phyloP scores from a whole-genome alignment of 2,329 filamentous ascomycete species.

The Aspergillus brasiliensis region DNA sequence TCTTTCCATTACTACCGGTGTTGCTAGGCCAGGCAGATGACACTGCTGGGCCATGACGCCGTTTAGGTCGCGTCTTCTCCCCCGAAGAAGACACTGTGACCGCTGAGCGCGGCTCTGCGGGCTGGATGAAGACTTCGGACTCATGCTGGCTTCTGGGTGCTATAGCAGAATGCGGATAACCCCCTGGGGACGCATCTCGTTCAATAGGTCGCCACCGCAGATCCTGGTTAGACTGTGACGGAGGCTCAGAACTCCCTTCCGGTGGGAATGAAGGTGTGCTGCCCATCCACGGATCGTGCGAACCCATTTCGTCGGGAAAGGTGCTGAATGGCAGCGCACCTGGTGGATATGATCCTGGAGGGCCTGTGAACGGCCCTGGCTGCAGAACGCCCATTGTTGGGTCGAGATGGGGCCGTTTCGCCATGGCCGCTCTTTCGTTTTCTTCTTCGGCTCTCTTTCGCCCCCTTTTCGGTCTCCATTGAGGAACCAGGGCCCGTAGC shows the following conservation, averaged over 20 bases:
- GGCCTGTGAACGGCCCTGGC: slow-evolving; percentile 41
- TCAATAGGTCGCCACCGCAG: slow-evolving; percentile 55
- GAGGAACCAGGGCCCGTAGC: slow-evolving; percentile 77
- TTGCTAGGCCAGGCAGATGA: slow-evolving; percentile 85
- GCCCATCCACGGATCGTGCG: slow-evolving; percentile 42
- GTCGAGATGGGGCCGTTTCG: slow-evolving; percentile 65
- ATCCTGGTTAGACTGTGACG: slow-evolving; percentile 34
- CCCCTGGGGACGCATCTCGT: slow-evolving; percentile 62
- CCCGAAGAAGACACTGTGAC: slow-evolving; percentile 61
- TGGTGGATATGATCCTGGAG: slow-evolving; percentile 52
- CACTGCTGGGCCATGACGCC: slow-evolving; percentile 80
- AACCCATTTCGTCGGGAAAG: slow-evolving; percentile 58
- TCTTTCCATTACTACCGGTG: slow-evolving; percentile 66
- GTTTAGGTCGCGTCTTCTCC: slow-evolving; percentile 47
- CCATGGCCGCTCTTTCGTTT: slow-evolving; percentile 52
- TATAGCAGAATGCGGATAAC: slow-evolving; percentile 77
- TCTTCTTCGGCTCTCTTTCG: slow-evolving; percentile 64
- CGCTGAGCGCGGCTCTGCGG: slow-evolving; percentile 68
- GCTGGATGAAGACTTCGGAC: slow-evolving; percentile 35
- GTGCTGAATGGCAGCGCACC: slow-evolving; percentile 56
- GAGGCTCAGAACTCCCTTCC: slow-evolving; percentile 40
- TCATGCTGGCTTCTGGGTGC: slow-evolving; percentile 56
- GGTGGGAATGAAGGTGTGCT: slow-evolving; percentile 44
- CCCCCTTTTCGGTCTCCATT: slow-evolving; percentile 65
- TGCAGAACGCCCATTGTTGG: slow-evolving; percentile 53